Evolutionary conservation across 2,329 filamentous ascomycete species (phyloP).

Genomic region (Talaromyces rugulosus): DNA sequence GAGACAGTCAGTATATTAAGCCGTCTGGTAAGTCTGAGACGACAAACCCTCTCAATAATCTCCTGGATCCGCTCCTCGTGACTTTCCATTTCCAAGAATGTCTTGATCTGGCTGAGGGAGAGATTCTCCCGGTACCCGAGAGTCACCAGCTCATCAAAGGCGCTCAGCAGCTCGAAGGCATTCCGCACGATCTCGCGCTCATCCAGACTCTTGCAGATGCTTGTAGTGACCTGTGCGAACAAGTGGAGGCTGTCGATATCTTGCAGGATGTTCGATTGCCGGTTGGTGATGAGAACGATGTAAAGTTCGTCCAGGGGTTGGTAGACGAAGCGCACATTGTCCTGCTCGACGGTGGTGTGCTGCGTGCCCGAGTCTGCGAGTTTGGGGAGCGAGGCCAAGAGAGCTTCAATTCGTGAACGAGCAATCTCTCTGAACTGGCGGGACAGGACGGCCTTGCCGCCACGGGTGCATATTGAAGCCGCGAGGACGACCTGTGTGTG

Average conservation of each 20-base stretch:
- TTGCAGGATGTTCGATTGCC: slow-evolving; percentile 98
- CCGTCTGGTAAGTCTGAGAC: background rate
- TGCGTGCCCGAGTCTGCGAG: slow-evolving; percentile 93
- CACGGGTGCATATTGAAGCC: slow-evolving; percentile 96
- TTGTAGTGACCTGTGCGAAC: slow-evolving; percentile 94
- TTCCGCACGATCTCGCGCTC: slow-evolving; percentile 93
- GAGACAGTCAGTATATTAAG: slow-evolving; percentile 19
- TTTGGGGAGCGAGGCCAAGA: slow-evolving; percentile 96
- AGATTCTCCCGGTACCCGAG: slow-evolving; percentile 95
- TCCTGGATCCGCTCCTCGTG: slow-evolving; percentile 99
- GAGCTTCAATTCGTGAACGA: slow-evolving; percentile 89
- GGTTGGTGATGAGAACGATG: slow-evolving; percentile 99
- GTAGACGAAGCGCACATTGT: slow-evolving; percentile 99
- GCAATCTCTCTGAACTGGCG: slow-evolving; percentile 98
- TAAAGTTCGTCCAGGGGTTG: slow-evolving; percentile 98
- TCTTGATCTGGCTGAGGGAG: slow-evolving; percentile 95
- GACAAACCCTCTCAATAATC: slow-evolving; percentile 79
- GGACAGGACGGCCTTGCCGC: slow-evolving; percentile 96
- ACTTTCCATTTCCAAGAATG: slow-evolving; percentile 98
- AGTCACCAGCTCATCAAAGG: slow-evolving; percentile 95
- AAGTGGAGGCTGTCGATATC: slow-evolving; percentile 98
- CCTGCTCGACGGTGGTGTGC: slow-evolving; percentile 97
- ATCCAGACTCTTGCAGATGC: slow-evolving; percentile 92
- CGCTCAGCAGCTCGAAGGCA: slow-evolving; percentile 92
- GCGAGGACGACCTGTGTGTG: slow-evolving; percentile 81